These are phyloP conservation scores for Pseudoperonospora humuli DNA, from an alignment of 352 stramenopile species.

Conservation along the genomic window DNA sequence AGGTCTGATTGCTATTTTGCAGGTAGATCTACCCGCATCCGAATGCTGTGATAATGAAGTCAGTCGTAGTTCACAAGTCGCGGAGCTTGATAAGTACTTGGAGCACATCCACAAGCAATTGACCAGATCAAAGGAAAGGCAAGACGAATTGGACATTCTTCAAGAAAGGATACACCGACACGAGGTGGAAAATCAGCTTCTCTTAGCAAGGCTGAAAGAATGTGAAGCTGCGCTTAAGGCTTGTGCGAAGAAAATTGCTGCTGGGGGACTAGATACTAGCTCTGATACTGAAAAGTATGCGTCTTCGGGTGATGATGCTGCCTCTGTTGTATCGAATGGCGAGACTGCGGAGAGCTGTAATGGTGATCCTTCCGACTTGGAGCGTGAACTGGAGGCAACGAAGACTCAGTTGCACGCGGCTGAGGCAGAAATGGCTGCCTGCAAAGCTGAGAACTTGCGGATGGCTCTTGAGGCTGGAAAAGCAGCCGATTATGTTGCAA, in stretches of 20 bases:
- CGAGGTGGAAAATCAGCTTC: conserved; percentile 19
- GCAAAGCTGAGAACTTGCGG: conserved; percentile 64
- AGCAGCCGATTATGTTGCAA: conserved; percentile 47
- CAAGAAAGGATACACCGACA: conserved; percentile 17
- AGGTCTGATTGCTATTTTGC: conserved; percentile 4
- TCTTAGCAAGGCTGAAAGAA: conserved; percentile 20
- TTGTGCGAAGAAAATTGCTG: conserved; percentile 14
- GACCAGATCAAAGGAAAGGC: background rate
- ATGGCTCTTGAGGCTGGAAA: conserved; percentile 76
- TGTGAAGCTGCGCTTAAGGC: conserved; percentile 21
- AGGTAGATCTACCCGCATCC: background rate
- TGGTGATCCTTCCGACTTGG: conserved; percentile 8
- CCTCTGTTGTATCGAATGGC: conserved; percentile 10
- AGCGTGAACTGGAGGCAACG: conserved; percentile 25
- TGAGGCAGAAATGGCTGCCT: conserved; percentile 41
- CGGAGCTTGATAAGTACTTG: conserved; percentile 14
- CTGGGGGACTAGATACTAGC: conserved; percentile 1
- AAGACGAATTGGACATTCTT: conserved; percentile 10
- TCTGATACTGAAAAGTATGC: conserved; percentile 8
- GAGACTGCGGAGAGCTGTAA: conserved; percentile 12
- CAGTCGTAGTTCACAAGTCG: background rate
- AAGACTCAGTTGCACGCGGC: conserved; percentile 27
- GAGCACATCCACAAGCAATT: conserved; percentile 17
- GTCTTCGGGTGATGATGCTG: conserved; percentile 10
- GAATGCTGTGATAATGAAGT: background rate